A percentile compares a stretch with the other conserved stretches of the same genome.
phyloP scores from a whole-genome alignment of 2,329 filamentous ascomycete genomes.

The Apiospora saccharicola region DNA sequence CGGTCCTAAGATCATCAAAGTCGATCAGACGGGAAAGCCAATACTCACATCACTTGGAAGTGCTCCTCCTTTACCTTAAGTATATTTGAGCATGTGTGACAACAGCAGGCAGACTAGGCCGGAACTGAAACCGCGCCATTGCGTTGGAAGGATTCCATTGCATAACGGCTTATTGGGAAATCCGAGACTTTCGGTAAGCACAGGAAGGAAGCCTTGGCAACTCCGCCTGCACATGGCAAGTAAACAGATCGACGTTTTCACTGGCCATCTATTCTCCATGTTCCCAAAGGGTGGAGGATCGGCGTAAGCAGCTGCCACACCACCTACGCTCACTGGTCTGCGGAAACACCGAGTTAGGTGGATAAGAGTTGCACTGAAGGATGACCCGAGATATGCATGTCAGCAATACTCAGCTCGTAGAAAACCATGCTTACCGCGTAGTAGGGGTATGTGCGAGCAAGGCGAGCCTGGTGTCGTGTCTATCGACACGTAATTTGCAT shows the following conservation, averaged over 20 bases:
- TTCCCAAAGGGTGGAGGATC: background rate
- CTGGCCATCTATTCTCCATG: background rate
- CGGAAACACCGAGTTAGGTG: background rate
- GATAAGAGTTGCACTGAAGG: background rate
- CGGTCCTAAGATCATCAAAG: background rate
- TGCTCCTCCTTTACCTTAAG: background rate
- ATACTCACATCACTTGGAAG: background rate
- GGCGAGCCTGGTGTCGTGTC: background rate
- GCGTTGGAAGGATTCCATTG: background rate
- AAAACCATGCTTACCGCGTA: background rate
- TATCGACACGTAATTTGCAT: background rate
- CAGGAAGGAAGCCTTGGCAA: background rate
- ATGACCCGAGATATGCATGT: conserved; percentile 4
- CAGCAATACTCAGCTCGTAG: conserved; percentile 1
- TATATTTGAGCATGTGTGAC: background rate
- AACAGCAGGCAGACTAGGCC: background rate
- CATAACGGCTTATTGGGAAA: background rate
- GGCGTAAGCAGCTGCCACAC: conserved; percentile 4
- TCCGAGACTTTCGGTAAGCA: background rate
- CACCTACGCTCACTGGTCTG: background rate
- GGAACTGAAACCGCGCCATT: background rate
- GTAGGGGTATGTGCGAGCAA: background rate
- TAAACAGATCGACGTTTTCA: background rate
- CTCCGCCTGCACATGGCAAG: background rate
- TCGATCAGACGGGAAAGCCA: background rate